Evolutionary conservation across 495 filamentous ascomycete genomes (phyloP).

Genomic region (Tuber indicum): DNA sequence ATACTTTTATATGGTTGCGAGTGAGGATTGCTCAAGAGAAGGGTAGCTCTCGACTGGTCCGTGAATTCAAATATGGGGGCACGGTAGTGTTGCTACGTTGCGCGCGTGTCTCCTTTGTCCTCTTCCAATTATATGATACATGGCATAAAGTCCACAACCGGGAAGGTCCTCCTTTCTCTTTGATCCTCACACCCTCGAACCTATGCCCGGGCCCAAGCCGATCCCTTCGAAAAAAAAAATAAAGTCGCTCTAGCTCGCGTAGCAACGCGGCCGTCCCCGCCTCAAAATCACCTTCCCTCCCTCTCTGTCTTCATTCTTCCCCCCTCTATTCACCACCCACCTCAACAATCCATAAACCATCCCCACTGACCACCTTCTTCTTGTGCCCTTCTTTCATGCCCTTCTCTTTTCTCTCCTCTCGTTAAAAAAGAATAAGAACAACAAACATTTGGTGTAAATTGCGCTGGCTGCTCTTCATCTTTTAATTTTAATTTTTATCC

Average conservation of each 20-base stretch:
- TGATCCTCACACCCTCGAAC: background rate
- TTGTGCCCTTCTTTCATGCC: conserved; percentile 12
- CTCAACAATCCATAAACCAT: conserved; percentile 9
- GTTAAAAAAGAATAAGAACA: conserved; percentile 17
- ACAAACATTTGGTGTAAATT: conserved; percentile 21
- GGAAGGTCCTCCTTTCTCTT: background rate
- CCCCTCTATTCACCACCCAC: conserved; percentile 10
- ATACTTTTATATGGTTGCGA: background rate
- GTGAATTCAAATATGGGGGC: background rate
- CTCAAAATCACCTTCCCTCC: conserved; percentile 4
- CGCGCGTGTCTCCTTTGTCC: background rate
- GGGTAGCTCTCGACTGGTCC: background rate
- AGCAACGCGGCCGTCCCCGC: conserved; percentile 15
- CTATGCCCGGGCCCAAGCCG: background rate
- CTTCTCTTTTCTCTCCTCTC: conserved; percentile 16
- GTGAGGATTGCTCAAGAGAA: background rate
- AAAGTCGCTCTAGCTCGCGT: background rate
- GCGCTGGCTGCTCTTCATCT: conserved; percentile 25
- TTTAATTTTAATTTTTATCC: background rate
- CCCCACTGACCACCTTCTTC: conserved; percentile 31
- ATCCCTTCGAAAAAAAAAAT: too few relatives aligned
- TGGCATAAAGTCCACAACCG: conserved; percentile 1
- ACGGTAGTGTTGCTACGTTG: background rate
- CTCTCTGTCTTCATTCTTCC: conserved; percentile 10
- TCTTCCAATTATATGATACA: background rate